A percentile compares a stretch with the other conserved stretches of the same genome.
Evolutionary conservation across 2,329 filamentous ascomycete genomes (phyloP).

Genomic region (Dothideomycetidae sp.): DNA sequence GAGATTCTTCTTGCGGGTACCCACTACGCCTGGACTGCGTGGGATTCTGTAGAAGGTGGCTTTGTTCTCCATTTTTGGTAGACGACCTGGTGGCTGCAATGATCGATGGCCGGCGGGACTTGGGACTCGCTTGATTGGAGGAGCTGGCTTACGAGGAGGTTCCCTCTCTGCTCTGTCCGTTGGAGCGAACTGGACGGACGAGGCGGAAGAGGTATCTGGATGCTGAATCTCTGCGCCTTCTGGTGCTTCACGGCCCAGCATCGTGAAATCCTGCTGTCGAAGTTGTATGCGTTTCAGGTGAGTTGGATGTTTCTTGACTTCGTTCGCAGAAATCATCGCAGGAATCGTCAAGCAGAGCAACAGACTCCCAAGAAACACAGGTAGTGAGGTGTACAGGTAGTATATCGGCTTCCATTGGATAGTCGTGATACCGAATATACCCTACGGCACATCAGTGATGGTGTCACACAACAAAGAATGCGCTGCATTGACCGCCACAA

Average conservation of each 20-base stretch:
- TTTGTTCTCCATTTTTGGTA: constrained; percentile 1
- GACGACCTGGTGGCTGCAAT: not conserved
- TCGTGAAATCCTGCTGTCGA: constrained; percentile 20
- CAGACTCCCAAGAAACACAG: constrained; percentile 19
- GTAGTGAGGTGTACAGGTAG: constrained; percentile 22
- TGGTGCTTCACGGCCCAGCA: constrained; percentile 23
- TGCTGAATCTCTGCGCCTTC: constrained; percentile 16
- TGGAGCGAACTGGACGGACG: not conserved
- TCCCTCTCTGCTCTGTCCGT: not conserved
- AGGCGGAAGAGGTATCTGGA: not conserved
- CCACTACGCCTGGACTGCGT: constrained; percentile 3
- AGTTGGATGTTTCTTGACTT: constrained; percentile 16
- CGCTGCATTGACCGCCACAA: constrained; percentile 15
- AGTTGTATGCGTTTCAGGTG: constrained; percentile 16
- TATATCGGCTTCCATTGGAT: constrained; percentile 19
- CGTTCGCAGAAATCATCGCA: constrained; percentile 2
- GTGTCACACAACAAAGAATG: not conserved
- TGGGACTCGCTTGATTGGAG: not conserved
- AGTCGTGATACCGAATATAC: constrained; percentile 24
- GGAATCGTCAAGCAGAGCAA: constrained; percentile 15
- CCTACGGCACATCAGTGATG: constrained; percentile 9
- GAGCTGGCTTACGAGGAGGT: not conserved
- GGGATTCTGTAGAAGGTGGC: constrained; percentile 6
- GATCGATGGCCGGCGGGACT: not conserved
- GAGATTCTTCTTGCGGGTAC: constrained; percentile 7